Evolutionary conservation across 805 yeast species (phyloP).

Genomic region (Limtongozyma cylindracea): DNA sequence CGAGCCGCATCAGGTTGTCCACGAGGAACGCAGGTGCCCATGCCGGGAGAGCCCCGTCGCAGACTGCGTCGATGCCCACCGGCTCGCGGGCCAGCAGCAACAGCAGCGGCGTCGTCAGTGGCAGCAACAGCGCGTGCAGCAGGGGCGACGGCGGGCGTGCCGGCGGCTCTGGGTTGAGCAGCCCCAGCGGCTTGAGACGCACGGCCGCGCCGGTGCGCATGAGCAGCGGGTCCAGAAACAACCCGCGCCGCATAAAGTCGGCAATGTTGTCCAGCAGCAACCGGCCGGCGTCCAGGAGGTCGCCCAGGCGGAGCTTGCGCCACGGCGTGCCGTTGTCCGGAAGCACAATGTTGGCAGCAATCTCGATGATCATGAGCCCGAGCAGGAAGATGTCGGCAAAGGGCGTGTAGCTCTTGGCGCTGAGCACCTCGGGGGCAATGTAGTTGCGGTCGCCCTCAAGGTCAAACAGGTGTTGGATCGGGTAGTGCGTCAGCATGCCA

Average conservation of each 20-base stretch:
- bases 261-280: conserved; percentile 26
- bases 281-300: conserved; percentile 82
- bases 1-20: conserved; percentile 29
- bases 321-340: conserved; percentile 95
- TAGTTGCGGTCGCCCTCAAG: conserved; percentile 95
- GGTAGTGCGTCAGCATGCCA: conserved; percentile 75
- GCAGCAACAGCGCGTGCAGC: conserved; percentile 1
- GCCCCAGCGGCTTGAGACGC: no score
- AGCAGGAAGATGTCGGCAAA: conserved; percentile 92
- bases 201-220: no score
- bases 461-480: conserved; percentile 51
- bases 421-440: conserved; percentile 88
- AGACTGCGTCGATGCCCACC: no score
- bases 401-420: conserved; percentile 59
- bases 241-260: conserved; percentile 13
- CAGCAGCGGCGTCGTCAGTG: neutral
- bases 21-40: conserved; percentile 73
- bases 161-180: no score
- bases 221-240: conserved; percentile 9
- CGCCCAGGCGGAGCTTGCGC: conserved; percentile 91
- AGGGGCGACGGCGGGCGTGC: no score
- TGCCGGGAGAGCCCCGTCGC: no score
- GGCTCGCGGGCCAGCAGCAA: conserved; percentile 22
- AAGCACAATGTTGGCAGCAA: conserved; percentile 82
- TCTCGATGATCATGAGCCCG: conserved; percentile 81